Conservation (phyloP, 108 stramenopile species). For the Cyclostephanos tholiformis region DNA sequence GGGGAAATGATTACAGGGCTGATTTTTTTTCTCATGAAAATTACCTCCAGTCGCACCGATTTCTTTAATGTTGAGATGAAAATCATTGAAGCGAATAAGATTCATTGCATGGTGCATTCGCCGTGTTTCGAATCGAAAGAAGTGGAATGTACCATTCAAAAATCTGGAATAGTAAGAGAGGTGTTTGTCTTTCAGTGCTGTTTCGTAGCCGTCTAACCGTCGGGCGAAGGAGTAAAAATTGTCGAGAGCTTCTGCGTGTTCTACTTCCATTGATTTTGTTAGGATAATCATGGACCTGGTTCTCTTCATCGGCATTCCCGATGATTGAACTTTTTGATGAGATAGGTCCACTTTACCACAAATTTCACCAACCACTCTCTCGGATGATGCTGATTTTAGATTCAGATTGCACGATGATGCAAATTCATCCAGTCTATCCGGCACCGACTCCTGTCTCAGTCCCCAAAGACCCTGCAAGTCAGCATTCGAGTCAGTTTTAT, state of each 20-base stretch:
- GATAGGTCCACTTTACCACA: not conserved
- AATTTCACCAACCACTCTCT: not conserved
- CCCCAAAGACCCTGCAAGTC: constrained; percentile 53
- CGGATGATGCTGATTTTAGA: constrained; percentile 12
- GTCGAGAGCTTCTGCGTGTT: constrained; percentile 76
- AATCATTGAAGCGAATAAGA: constrained; percentile 77
- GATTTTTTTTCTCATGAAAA: constrained; percentile 8
- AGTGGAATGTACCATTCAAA: constrained; percentile 94
- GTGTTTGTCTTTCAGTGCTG: constrained; percentile 86
- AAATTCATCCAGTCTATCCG: constrained; percentile 61
- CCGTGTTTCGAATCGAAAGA: constrained; percentile 96
- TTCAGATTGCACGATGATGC: constrained; percentile 49
- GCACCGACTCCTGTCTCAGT: constrained; percentile 64
- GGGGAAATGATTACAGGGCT: constrained; percentile 3
- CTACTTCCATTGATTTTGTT: constrained; percentile 49
- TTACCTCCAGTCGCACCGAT: constrained; percentile 55
- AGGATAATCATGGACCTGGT: constrained; percentile 77
- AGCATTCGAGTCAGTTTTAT: constrained; percentile 48
- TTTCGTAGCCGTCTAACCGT: constrained; percentile 66
- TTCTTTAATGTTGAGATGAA: constrained; percentile 77
- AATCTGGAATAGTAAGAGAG: constrained; percentile 87
- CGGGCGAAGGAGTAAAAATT: constrained; percentile 85
- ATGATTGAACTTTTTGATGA: not conserved
- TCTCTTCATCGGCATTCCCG: constrained; percentile 47
- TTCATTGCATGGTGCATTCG: constrained; percentile 92